These are phyloP conservation scores for Vigna mungo DNA, from an alignment of 306 rosid species.

Conservation along the genomic window DNA sequence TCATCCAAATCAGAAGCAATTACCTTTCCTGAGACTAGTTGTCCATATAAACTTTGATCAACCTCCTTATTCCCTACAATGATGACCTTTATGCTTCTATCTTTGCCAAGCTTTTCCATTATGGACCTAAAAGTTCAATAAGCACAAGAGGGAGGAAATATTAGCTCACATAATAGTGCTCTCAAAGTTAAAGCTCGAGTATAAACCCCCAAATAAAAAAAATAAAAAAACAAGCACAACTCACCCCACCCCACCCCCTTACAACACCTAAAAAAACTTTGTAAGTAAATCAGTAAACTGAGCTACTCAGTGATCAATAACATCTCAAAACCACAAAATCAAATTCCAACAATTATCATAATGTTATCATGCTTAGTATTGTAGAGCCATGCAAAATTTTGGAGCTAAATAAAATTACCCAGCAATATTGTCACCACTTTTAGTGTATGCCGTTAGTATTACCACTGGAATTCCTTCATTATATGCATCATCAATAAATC, in stretches of 20 bases:
- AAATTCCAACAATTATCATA: constrained; percentile 15
- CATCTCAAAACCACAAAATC: not conserved
- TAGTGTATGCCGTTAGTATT: constrained; percentile 76
- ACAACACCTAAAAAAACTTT: constrained; percentile 11
- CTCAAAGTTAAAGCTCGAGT: constrained; percentile 20
- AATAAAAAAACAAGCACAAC: not conserved
- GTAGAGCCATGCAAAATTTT: constrained; percentile 24
- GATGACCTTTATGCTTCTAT: constrained; percentile 69
- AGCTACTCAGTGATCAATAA: constrained; percentile 9
- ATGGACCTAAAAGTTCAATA: constrained; percentile 58
- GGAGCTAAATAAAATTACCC: constrained; percentile 60
- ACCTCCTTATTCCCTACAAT: constrained; percentile 78
- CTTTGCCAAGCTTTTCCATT: constrained; percentile 77
- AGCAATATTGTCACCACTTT: constrained; percentile 68
- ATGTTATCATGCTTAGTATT: constrained; percentile 12
- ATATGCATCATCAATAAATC: constrained; percentile 85
- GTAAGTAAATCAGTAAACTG: constrained; percentile 22
- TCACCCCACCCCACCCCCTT: not conserved
- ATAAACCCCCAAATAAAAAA: not conserved
- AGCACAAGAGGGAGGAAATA: constrained; percentile 36
- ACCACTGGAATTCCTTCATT: constrained; percentile 73
- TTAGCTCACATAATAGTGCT: constrained; percentile 39
- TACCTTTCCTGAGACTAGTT: constrained; percentile 56
- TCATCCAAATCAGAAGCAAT: constrained; percentile 73
- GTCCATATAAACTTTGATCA: constrained; percentile 76